A percentile compares a stretch with the other conserved stretches of the same genome.
These are phyloP conservation scores for Rhizopogon rudus DNA, from an alignment of 768 basidiomycete genomes.

Conservation along the genomic window DNA sequence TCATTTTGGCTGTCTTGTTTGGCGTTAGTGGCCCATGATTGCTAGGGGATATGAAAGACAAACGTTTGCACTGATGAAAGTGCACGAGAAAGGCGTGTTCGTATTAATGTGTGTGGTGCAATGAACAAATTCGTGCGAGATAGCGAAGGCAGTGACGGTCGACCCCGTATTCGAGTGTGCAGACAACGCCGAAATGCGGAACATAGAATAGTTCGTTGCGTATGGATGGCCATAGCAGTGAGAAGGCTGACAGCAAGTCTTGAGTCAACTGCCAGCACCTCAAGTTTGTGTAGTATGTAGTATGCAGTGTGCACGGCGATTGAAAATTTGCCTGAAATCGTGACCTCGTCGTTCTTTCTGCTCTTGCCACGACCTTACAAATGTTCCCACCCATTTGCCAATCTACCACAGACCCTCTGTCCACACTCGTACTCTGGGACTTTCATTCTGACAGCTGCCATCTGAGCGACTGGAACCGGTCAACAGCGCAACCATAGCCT, in stretches of 20 bases:
- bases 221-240: neutral
- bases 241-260: neutral
- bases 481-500: neutral
- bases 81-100: neutral
- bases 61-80: constrained; percentile 2
- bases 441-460: neutral
- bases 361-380: neutral
- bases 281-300: too few relatives aligned
- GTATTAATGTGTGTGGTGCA: neutral
- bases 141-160: neutral
- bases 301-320: neutral
- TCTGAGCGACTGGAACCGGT: too few relatives aligned
- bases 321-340: neutral
- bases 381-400: neutral
- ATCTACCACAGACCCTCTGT: neutral
- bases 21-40: constrained; percentile 16
- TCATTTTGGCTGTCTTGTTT: constrained; percentile 19
- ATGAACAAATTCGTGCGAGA: neutral
- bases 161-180: neutral
- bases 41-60: neutral
- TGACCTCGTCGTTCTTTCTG: neutral
- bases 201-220: neutral
- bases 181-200: neutral
- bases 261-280: neutral
- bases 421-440: neutral